Base-by-base conservation (phyloP, 2,329 filamentous ascomycete genomes). In the Xylariales sp. region DNA sequence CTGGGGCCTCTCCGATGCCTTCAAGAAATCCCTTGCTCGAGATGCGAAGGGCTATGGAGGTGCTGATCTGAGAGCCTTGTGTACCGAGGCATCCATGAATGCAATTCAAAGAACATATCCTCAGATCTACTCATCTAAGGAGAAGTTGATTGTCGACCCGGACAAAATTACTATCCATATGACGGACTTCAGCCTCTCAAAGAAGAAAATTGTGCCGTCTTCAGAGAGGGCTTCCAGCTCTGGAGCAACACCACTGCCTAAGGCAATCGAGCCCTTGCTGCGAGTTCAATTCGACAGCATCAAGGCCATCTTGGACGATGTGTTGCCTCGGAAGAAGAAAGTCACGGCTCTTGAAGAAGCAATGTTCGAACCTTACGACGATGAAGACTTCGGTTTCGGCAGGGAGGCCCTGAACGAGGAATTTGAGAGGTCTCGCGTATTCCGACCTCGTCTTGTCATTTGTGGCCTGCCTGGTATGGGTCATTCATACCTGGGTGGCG, bases 41-140 rank as follows among this genome's bases (percentile, higher is more conserved):
- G 73, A 91, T 56, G 96, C 91, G 3, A 96, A 96, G 64, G 94
- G 94, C 11, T 97, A 97, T 53, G 93, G 91, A 47, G 93, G 93
- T 74, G 93, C 93, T 20, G 93, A 98, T 65, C 69, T 98, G 48
- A 82, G 93, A 47, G 91, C 93, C 10, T 74, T 98, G 22, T 97
- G 90, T 63, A 98, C 93, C 0, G 93, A 98, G 69, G 91, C 93
- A 25, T 88, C 93, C 3, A 71, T 98, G 44, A 98, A 98, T 61
- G 86, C 93, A 3, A 93, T 98, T 18, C 93, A 98, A 63, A 78
- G 93, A 53, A 91, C 87, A 3, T 98, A 94, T 58, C 93, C 93
- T 12, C 93, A 98, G 57, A 96, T 98, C 47, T 98, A 98, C 68
- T 79, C 80, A 18, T 91, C 90, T 0, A 83, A 86, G 50, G 82